These are phyloP conservation scores for Solanum hybrid DNA, from an alignment of 305 asterid species.

Conservation along the genomic window DNA sequence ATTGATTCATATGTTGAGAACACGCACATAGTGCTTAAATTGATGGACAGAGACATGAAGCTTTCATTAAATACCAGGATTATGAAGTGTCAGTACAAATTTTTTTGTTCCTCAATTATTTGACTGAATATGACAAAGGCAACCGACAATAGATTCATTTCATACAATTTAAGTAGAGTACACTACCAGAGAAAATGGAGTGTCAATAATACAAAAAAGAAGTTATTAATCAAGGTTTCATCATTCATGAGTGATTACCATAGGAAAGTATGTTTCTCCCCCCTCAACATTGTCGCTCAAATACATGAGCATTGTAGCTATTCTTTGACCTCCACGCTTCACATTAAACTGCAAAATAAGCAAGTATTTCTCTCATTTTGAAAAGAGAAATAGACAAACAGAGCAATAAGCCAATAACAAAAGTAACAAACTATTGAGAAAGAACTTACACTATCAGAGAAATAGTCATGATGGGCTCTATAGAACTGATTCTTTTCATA, in stretches of 20 bases:
- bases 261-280: constrained; percentile 87
- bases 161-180: neutral
- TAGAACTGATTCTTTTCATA: constrained; percentile 73
- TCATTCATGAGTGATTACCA: constrained; percentile 30
- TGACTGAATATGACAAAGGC: neutral
- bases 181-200: neutral
- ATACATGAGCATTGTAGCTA: constrained; percentile 91
- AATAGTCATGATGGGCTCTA: constrained; percentile 82
- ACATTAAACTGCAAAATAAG: constrained; percentile 55
- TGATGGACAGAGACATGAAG: neutral
- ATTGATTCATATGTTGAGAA: neutral
- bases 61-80: neutral
- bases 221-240: neutral
- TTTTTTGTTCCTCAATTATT: neutral
- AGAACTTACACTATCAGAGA: constrained; percentile 61
- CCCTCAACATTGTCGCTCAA: constrained; percentile 80
- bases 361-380: constrained; percentile 3
- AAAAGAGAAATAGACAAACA: constrained; percentile 4
- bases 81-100: neutral
- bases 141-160: neutral
- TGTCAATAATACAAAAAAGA: neutral
- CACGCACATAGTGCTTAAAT: neutral
- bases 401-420: neutral
- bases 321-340: constrained; percentile 85
- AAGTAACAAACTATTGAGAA: neutral